A percentile compares a stretch with the other conserved stretches of the same genome.
Conservation (phyloP, 2,329 filamentous ascomycete species). For the Trichoderma simmonsii region DNA sequence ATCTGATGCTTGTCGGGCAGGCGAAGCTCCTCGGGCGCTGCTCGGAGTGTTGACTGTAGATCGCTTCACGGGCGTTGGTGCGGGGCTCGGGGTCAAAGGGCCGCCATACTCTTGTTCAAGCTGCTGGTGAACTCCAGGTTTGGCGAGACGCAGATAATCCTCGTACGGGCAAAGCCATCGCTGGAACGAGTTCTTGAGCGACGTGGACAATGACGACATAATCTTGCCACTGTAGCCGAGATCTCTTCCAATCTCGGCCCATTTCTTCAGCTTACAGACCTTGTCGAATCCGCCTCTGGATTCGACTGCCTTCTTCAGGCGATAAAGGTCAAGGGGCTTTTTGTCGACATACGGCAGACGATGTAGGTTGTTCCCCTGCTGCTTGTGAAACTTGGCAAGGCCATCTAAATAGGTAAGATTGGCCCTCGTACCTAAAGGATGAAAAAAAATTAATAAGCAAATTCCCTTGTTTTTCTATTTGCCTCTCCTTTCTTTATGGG, state of each 20-base stretch:
- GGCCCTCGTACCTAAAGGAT: conserved; percentile 72
- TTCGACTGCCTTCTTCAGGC: conserved; percentile 94
- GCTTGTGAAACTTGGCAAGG: conserved; percentile 92
- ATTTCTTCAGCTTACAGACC: conserved; percentile 97
- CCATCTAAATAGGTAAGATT: conserved; percentile 96
- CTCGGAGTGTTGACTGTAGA: conserved; percentile 59
- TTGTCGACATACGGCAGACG: conserved; percentile 97
- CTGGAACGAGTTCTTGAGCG: conserved; percentile 96
- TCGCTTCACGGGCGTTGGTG: conserved; percentile 67
- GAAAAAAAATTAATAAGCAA: conserved; percentile 34
- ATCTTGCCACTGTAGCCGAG: conserved; percentile 98
- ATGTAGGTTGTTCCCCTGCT: conserved; percentile 90
- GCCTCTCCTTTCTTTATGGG: background rate
- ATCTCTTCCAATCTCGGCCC: conserved; percentile 96
- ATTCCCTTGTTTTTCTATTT: background rate
- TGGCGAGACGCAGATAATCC: conserved; percentile 85
- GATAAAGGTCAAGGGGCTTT: conserved; percentile 90
- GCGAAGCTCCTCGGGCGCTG: conserved; percentile 62
- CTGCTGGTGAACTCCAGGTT: conserved; percentile 95
- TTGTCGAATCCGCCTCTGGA: conserved; percentile 91
- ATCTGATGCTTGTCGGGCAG: conserved; percentile 57
- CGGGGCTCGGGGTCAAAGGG: conserved; percentile 74
- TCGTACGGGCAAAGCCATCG: conserved; percentile 97
- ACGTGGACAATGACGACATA: conserved; percentile 97
- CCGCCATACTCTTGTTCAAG: conserved; percentile 91